These are phyloP conservation scores for Hyphopichia wangnamkhiaoensis DNA, from an alignment of 1,139 yeast species.

Conservation along the genomic window DNA sequence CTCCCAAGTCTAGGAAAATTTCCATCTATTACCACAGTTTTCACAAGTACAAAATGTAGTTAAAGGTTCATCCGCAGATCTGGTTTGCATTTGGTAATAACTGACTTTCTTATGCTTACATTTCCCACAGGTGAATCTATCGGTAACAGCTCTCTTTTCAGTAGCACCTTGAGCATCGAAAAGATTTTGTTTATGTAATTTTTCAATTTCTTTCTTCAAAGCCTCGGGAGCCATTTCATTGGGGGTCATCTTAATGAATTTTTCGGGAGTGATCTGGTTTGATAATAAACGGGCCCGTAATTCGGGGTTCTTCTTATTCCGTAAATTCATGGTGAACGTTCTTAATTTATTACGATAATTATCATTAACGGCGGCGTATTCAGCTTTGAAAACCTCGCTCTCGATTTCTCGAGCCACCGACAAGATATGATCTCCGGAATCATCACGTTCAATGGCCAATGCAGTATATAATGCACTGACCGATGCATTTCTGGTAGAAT, in stretches of 20 bases:
- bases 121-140: slow-evolving; percentile 94
- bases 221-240: slow-evolving; percentile 94
- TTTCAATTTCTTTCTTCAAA: slow-evolving; percentile 80
- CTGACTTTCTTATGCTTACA: slow-evolving; percentile 97
- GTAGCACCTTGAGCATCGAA: slow-evolving; percentile 99
- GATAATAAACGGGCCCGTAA: slow-evolving; percentile 67
- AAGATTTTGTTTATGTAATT: slow-evolving; percentile 82
- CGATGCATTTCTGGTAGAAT: slow-evolving; percentile 81
- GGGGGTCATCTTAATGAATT: slow-evolving; percentile 79
- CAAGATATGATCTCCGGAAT: slow-evolving; percentile 53
- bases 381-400: slow-evolving; percentile 61
- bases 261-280: slow-evolving; percentile 63
- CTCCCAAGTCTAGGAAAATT: slow-evolving; percentile 61
- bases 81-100: slow-evolving; percentile 95
- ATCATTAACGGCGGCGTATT: slow-evolving; percentile 55
- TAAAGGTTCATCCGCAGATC: slow-evolving; percentile 98
- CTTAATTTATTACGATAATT: slow-evolving; percentile 79
- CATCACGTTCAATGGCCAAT: slow-evolving; percentile 75
- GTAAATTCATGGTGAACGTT: slow-evolving; percentile 78
- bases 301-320: slow-evolving; percentile 88
- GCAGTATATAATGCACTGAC: slow-evolving; percentile 85
- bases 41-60: slow-evolving; percentile 98
- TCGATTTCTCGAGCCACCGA: slow-evolving; percentile 73
- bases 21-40: slow-evolving; percentile 97
- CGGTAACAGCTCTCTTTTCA: slow-evolving; percentile 93